Percentiles rank a stretch among this genome's conserved stretches.
Conservation (phyloP, 192 early-diverging fungal species). For the Rhizophagus sp. region DNA sequence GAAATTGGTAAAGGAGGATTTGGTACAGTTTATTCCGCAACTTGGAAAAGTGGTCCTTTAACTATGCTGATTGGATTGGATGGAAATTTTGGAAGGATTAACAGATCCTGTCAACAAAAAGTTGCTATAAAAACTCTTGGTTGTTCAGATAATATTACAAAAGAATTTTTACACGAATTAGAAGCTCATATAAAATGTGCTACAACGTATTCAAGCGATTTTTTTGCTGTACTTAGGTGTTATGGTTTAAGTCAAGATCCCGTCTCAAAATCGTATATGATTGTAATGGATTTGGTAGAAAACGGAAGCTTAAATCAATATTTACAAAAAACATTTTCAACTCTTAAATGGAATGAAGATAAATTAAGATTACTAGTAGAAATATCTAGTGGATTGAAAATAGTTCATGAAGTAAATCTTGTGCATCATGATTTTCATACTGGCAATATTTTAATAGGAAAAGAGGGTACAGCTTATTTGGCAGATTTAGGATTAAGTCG, state of each 20-base stretch:
- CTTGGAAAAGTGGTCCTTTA: conserved; percentile 2
- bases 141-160: background rate
- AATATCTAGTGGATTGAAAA: conserved; percentile 40
- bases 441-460: conserved; percentile 27
- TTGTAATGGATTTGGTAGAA: conserved; percentile 38
- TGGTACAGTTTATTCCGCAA: conserved; percentile 2
- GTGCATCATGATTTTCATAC: conserved; percentile 41
- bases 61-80: background rate
- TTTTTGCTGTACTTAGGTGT: background rate
- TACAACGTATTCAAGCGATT: background rate
- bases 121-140: background rate
- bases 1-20: background rate
- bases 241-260: conserved; percentile 18
- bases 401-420: conserved; percentile 42
- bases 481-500: conserved; percentile 38
- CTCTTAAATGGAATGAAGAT: conserved; percentile 27
- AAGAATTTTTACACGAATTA: background rate
- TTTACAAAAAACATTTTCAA: conserved; percentile 34
- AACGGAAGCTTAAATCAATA: conserved; percentile 39
- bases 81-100: background rate
- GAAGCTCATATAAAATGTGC: background rate
- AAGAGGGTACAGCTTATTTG: background rate
- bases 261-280: conserved; percentile 35
- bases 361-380: conserved; percentile 37
- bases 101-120: background rate